Percentiles rank a stretch among this genome's conserved stretches.
Evolutionary conservation across 140 eudicot genomes (phyloP).

Genomic region (Erigeron philadelphicus): DNA sequence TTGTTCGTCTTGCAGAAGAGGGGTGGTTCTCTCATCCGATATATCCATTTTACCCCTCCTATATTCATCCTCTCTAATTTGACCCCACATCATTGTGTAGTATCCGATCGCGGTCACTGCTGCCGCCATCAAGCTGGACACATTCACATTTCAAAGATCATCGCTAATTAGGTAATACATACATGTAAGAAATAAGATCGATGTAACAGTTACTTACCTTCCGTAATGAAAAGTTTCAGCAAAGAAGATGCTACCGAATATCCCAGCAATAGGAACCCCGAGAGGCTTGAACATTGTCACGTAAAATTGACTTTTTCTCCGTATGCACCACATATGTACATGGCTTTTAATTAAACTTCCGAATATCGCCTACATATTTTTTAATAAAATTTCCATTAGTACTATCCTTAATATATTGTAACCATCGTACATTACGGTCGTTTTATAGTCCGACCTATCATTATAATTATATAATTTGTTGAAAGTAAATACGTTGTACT

Average conservation of each 20-base stretch:
- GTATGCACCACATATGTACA: constrained; percentile 64
- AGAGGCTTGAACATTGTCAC: constrained; percentile 71
- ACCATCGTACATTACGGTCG: too few relatives aligned
- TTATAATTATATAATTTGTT: too few relatives aligned
- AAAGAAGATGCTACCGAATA: constrained; percentile 50
- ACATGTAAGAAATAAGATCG: neutral
- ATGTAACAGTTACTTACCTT: constrained; percentile 37
- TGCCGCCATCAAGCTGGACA: constrained; percentile 62
- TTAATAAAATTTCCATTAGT: too few relatives aligned
- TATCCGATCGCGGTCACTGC: constrained; percentile 62
- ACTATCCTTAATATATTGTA: too few relatives aligned
- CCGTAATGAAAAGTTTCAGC: constrained; percentile 68
- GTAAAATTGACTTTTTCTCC: constrained; percentile 51
- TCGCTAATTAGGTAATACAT: neutral
- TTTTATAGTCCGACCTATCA: too few relatives aligned
- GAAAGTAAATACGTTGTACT: too few relatives aligned
- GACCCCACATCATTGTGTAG: constrained; percentile 72
- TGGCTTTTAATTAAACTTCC: constrained; percentile 53
- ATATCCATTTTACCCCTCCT: constrained; percentile 18
- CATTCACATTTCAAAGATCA: constrained; percentile 19
- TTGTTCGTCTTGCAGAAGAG: constrained; percentile 56
- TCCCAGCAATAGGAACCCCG: constrained; percentile 69
- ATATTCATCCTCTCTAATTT: constrained; percentile 46
- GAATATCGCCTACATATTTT: constrained; percentile 45
- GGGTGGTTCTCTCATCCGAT: constrained; percentile 40